Conservation (phyloP, 2,329 filamentous ascomycete genomes). For the Microdochium nivale region DNA sequence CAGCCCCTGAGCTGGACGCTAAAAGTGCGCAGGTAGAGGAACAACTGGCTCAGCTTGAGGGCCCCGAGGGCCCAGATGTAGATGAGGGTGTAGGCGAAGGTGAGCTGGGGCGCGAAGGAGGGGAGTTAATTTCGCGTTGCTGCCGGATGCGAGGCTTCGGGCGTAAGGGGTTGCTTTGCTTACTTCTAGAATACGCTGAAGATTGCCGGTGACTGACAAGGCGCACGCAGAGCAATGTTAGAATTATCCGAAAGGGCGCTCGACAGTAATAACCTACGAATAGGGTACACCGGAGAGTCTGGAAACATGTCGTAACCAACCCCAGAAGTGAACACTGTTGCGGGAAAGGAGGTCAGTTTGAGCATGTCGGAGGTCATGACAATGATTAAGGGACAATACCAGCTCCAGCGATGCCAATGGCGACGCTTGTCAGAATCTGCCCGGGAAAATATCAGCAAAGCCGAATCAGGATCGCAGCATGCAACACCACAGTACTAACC, state of each 20-base stretch:
- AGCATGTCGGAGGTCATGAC: background rate
- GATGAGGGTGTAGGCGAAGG: conserved; percentile 10
- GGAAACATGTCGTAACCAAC: conserved; percentile 9
- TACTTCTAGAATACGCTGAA: background rate
- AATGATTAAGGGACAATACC: background rate
- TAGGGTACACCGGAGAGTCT: conserved; percentile 5
- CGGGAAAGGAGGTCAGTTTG: background rate
- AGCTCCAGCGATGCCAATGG: background rate
- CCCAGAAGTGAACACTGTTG: conserved; percentile 7
- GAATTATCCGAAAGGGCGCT: background rate
- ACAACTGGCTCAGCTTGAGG: conserved; percentile 10
- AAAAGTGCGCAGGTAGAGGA: conserved; percentile 11
- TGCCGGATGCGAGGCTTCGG: no score
- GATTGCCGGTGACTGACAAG: background rate
- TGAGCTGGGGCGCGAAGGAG: conserved; percentile 2
- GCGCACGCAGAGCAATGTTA: background rate
- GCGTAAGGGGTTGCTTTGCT: no score
- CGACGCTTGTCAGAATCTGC: background rate
- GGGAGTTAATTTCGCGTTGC: background rate
- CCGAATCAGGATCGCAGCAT: background rate
- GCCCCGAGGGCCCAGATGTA: conserved; percentile 12
- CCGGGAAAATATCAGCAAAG: background rate
- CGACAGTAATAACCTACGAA: conserved; percentile 2
- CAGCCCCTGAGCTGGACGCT: conserved; percentile 5
- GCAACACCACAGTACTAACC: background rate